Evolutionary conservation across 805 yeast species (phyloP), one percentile per base, ranked within the genome.

Genomic region (Saturnispora gosingensis): DNA sequence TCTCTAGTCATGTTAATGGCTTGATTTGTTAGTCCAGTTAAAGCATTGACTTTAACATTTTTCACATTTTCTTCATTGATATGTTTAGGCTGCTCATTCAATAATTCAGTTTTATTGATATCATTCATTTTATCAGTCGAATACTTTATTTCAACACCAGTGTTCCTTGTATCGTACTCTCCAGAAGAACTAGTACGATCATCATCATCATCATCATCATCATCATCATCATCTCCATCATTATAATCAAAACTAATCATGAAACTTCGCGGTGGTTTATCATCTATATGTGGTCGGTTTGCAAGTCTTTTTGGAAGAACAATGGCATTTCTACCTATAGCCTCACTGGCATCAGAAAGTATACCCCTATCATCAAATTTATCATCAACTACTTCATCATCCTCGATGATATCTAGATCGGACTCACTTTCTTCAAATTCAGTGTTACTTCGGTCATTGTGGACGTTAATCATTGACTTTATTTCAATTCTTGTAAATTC

Each of bases 261-360:
- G 49, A 64, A 65, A 16, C 64, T 49, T 49, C 58, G 62, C 11
- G 69, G 68, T 1, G 74, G 74, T 50, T 60, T 65, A 44, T 66
- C 68, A 13, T 56, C 62, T 13, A 63, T 45, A 0, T 36, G 22
- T 0, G 64, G 65, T 6, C 68, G 45, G 3, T 56, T 46, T 1
- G 62, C 63, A 30, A 65, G 51, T 36, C 64, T 47, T 46, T 52
- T 24, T 30, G 67, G 60, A 27, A 61, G 39, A 40, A 32, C 38
- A 18, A 30, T 11, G 5, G 11, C 34, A 11, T 10, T 30, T 5
- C 13, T 40, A 8, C 13, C 28, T 5, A 13, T 20, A 7, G 6
- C 10, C 9, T 42, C 28, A 16, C 15, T n/a, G 10, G 10, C 10
- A n/a, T 27, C 7, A 13, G 50, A 52, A 35, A 38, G 51, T 7